These are phyloP conservation scores for Bothriochloa decipiens DNA, from an alignment of 176 grass and related monocot species.

Conservation along the genomic window DNA sequence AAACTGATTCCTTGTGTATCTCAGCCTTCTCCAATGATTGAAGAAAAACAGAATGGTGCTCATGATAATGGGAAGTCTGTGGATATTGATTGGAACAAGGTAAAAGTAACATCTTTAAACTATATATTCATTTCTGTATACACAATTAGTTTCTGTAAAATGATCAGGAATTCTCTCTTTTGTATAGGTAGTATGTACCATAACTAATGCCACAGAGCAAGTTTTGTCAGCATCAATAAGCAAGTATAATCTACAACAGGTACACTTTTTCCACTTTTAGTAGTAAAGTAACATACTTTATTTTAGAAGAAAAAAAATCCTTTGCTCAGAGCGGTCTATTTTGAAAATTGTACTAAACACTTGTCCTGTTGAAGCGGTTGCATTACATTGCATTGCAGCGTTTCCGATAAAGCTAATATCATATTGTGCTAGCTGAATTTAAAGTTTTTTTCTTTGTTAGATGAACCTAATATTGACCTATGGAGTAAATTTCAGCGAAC, in stretches of 20 bases:
- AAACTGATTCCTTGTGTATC: slow-evolving; percentile 37
- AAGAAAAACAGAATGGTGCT: slow-evolving; percentile 35
- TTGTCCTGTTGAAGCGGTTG: background rate
- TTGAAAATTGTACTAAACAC: slow-evolving; percentile 15
- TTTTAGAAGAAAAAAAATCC: background rate
- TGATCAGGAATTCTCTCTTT: slow-evolving; percentile 20
- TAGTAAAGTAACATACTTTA: background rate
- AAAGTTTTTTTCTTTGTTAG: slow-evolving; percentile 12
- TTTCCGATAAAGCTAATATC: background rate
- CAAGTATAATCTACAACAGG: slow-evolving; percentile 76
- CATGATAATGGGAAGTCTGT: slow-evolving; percentile 31
- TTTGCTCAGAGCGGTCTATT: background rate
- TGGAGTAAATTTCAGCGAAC: background rate
- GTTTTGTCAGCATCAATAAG: slow-evolving; percentile 60
- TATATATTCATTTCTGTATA: slow-evolving; percentile 18
- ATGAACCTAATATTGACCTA: slow-evolving; percentile 7
- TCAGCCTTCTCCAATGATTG: slow-evolving; percentile 31
- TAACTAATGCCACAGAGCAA: slow-evolving; percentile 56
- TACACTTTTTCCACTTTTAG: slow-evolving; percentile 35
- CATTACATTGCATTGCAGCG: background rate
- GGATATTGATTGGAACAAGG: slow-evolving; percentile 55
- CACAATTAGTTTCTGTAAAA: slow-evolving; percentile 25
- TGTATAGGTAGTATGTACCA: slow-evolving; percentile 54
- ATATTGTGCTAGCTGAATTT: background rate
- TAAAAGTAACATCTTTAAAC: slow-evolving; percentile 36